A percentile compares a stretch with the other conserved stretches of the same genome.
These are phyloP conservation scores for Cymbopogon flexuosus DNA, from an alignment of 202 grass and related monocot genomes.

Conservation along the genomic window DNA sequence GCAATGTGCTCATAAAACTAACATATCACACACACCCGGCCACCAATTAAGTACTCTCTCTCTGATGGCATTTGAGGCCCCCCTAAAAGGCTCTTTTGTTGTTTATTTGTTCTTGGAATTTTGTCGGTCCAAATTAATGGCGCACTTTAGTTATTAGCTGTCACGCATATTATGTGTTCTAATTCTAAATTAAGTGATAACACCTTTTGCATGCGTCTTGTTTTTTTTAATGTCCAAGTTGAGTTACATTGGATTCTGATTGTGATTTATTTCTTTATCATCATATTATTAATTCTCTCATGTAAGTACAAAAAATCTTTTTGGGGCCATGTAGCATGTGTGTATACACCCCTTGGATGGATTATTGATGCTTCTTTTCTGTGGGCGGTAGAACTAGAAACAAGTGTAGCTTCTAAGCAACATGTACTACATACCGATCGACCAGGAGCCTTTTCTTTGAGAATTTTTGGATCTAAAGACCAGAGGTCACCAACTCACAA, in stretches of 20 bases:
- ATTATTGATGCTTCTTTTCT: neutral
- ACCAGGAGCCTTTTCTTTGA: constrained; percentile 4
- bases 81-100: constrained; percentile 20
- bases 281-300: neutral
- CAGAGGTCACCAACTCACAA: constrained; percentile 30
- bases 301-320: neutral
- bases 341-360: neutral
- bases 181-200: constrained; percentile 13
- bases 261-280: neutral
- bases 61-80: constrained; percentile 27
- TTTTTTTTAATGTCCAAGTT: neutral
- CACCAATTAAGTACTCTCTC: constrained; percentile 25
- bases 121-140: constrained; percentile 4
- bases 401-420: constrained; percentile 54
- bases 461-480: constrained; percentile 29
- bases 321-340: neutral
- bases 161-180: constrained; percentile 1
- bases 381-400: neutral
- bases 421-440: neutral
- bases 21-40: constrained; percentile 25
- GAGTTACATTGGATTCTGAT: constrained; percentile 11
- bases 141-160: constrained; percentile 25
- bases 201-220: neutral
- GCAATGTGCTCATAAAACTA: constrained; percentile 36
- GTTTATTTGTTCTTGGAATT: constrained; percentile 17